A percentile compares a stretch with the other conserved stretches of the same genome.
These are phyloP conservation scores for Dactylellina drechsleri DNA, from an alignment of 2,329 filamentous ascomycete genomes.

Conservation along the genomic window DNA sequence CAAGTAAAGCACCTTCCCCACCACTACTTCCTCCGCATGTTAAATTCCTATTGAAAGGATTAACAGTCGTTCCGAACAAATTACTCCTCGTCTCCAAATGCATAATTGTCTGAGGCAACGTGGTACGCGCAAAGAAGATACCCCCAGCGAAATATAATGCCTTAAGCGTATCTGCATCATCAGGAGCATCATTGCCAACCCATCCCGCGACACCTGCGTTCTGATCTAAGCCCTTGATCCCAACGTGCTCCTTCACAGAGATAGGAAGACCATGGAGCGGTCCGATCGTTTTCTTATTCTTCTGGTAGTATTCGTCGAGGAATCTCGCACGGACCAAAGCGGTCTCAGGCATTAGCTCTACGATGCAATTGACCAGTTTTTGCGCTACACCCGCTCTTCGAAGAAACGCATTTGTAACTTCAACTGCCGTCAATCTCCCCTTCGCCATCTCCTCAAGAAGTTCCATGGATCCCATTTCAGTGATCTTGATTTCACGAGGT, in stretches of 20 bases:
- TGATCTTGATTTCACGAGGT: constrained; percentile 65
- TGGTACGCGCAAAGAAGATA: constrained; percentile 67
- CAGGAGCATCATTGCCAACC: constrained; percentile 63
- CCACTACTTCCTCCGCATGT: constrained; percentile 69
- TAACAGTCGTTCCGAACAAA: constrained; percentile 66
- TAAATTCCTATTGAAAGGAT: constrained; percentile 66
- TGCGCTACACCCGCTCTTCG: constrained; percentile 68
- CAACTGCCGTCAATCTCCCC: constrained; percentile 63
- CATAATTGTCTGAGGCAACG: constrained; percentile 66
- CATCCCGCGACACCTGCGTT: constrained; percentile 66
- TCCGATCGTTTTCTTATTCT: constrained; percentile 59
- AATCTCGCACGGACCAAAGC: constrained; percentile 59
- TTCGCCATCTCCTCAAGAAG: constrained; percentile 64
- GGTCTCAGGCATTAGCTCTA: constrained; percentile 61
- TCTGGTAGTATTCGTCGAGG: constrained; percentile 60
- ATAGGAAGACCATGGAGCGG: constrained; percentile 65
- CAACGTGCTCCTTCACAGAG: constrained; percentile 66
- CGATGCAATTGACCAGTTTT: constrained; percentile 66
- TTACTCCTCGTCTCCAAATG: constrained; percentile 67
- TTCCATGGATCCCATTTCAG: constrained; percentile 64
- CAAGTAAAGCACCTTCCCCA: constrained; percentile 69
- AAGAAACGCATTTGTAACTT: constrained; percentile 68
- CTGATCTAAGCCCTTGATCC: constrained; percentile 65
- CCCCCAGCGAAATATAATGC: constrained; percentile 65
- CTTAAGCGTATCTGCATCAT: constrained; percentile 66